These are phyloP conservation scores for Alternaria dauci DNA, from an alignment of 2,329 filamentous ascomycete species.

Conservation along the genomic window DNA sequence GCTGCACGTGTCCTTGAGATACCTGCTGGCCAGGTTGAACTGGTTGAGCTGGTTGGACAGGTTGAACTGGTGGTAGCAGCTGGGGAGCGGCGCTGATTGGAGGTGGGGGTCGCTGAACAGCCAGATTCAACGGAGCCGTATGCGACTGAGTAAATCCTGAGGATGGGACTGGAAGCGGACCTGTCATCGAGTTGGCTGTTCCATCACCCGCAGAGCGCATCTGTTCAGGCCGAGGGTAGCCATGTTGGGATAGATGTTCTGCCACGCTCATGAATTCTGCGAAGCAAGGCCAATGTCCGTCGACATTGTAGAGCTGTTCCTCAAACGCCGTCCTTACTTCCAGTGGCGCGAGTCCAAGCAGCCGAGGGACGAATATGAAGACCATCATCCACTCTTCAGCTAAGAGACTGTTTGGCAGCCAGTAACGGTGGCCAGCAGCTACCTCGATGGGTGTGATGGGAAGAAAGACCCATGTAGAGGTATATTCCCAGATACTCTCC, in stretches of 20 bases:
- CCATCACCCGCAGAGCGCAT: background rate
- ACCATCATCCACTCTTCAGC: constrained; percentile 12
- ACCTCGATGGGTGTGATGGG: background rate
- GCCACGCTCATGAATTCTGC: background rate
- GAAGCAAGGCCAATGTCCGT: background rate
- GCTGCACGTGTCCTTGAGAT: background rate
- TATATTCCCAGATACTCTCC: background rate
- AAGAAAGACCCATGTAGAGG: background rate
- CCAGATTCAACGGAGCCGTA: background rate
- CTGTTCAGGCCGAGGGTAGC: background rate
- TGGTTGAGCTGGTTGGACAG: background rate
- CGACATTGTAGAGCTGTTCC: background rate
- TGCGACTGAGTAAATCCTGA: background rate
- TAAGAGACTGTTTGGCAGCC: background rate
- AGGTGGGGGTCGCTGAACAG: background rate
- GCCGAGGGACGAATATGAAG: constrained; percentile 1
- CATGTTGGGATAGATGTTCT: background rate
- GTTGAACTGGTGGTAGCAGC: background rate
- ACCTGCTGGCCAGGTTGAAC: background rate
- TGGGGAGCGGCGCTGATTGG: background rate
- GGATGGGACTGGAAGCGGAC: background rate
- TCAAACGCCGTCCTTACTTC: constrained; percentile 6
- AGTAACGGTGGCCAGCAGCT: constrained; percentile 13
- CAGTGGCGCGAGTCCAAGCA: background rate
- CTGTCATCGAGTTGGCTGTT: background rate